These are phyloP conservation scores for Candida hungchunana DNA, from an alignment of 805 yeast genomes.

Conservation along the genomic window DNA sequence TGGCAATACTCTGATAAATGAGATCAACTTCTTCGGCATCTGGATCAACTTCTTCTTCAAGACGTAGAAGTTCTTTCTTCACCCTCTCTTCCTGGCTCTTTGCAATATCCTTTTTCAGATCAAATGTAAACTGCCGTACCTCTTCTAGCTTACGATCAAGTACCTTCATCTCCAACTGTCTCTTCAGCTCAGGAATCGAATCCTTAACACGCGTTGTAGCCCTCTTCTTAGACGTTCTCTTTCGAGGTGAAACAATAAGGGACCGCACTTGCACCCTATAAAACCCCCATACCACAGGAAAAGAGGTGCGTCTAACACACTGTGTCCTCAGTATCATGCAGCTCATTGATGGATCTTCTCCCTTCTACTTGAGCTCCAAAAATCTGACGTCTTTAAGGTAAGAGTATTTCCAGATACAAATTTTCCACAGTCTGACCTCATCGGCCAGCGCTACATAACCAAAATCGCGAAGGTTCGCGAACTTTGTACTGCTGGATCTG, in stretches of 20 bases:
- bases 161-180: slow-evolving; percentile 4
- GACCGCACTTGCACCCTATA: slow-evolving; percentile 6
- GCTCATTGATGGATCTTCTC: neutral
- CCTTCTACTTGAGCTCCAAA: neutral
- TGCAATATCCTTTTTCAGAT: slow-evolving; percentile 14
- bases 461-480: slow-evolving; percentile 1
- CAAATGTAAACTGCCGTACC: slow-evolving; percentile 16
- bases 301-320: neutral
- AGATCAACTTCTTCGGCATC: slow-evolving; percentile 21
- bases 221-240: slow-evolving; percentile 1
- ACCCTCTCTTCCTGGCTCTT: slow-evolving; percentile 15
- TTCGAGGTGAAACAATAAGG: slow-evolving; percentile 11
- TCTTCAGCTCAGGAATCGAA: neutral
- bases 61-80: slow-evolving; percentile 11
- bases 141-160: slow-evolving; percentile 19
- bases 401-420: neutral
- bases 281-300: too few relatives aligned
- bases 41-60: slow-evolving; percentile 13
- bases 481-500: too few relatives aligned
- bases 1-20: slow-evolving; percentile 15
- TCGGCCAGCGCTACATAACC: slow-evolving; percentile 1
- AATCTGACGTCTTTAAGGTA: neutral
- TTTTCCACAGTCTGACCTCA: neutral
- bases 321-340: neutral
- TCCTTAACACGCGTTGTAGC: neutral